phyloP scores from a whole-genome alignment of 306 rosid species.

The Ormosia semicastrata region DNA sequence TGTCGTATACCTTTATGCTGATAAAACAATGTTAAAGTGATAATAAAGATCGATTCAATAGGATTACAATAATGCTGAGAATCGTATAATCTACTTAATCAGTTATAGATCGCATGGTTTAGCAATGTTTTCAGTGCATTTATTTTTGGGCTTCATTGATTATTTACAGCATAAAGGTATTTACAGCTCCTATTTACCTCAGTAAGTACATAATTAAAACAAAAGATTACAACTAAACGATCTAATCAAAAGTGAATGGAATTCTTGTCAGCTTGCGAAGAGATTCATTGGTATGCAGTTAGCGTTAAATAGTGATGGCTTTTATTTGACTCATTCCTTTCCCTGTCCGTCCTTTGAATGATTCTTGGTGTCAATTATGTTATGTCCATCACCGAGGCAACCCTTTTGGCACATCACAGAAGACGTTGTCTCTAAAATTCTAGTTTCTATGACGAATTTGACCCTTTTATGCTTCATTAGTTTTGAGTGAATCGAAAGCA shows the following conservation, averaged over 20 bases:
- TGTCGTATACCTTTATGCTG: not conserved
- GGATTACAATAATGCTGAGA: not conserved
- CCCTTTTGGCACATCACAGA: slow-evolving; percentile 10
- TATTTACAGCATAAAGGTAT: no score
- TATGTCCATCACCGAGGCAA: not conserved
- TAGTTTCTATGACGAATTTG: not conserved
- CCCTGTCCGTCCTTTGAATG: slow-evolving; percentile 2
- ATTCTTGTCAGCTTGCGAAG: not conserved
- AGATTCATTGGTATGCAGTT: not conserved
- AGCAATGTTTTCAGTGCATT: no score
- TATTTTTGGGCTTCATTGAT: no score
- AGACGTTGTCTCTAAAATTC: not conserved
- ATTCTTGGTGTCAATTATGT: slow-evolving; percentile 18
- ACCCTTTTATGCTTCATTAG: not conserved
- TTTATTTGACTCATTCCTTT: slow-evolving; percentile 8
- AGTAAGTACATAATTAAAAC: no score
- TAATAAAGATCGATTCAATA: not conserved
- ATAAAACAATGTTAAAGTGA: not conserved
- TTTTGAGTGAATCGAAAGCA: not conserved
- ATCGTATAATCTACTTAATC: not conserved
- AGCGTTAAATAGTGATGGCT: not conserved
- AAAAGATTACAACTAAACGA: not conserved
- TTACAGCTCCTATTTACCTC: no score
- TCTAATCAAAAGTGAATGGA: not conserved
- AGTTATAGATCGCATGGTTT: not conserved